These are phyloP conservation scores for Rhizophora mangle DNA, from an alignment of 345 rosid genomes.

Conservation along the genomic window DNA sequence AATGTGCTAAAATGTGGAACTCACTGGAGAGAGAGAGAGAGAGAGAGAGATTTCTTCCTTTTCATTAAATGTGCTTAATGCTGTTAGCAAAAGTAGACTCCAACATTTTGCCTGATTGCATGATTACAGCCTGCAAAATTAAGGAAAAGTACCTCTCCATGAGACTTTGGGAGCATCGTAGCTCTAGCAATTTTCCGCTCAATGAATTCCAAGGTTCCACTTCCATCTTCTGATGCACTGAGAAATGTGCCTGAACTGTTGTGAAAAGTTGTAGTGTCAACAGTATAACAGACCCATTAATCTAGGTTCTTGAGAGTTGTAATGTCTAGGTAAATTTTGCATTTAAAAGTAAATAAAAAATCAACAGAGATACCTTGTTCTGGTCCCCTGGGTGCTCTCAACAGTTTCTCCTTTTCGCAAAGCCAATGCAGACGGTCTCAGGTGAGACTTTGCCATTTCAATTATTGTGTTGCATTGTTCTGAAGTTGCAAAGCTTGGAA, in stretches of 20 bases:
- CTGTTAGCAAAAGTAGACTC: neutral
- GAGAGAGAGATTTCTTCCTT: no score
- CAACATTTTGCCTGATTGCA: neutral
- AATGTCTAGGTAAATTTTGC: neutral
- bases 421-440: slow-evolving; percentile 64
- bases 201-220: slow-evolving; percentile 49
- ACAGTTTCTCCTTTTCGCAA: slow-evolving; percentile 66
- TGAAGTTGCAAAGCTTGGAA: slow-evolving; percentile 60
- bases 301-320: neutral
- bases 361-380: slow-evolving; percentile 51
- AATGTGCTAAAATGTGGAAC: no score
- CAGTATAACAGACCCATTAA: neutral
- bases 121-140: neutral
- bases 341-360: neutral
- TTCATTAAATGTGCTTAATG: no score
- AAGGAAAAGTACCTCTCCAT: slow-evolving; percentile 58
- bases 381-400: slow-evolving; percentile 63
- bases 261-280: neutral
- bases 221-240: slow-evolving; percentile 61
- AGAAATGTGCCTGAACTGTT: slow-evolving; percentile 75
- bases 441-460: slow-evolving; percentile 44
- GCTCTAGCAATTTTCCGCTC: slow-evolving; percentile 70
- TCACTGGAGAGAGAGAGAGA: no score
- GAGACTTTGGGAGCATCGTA: slow-evolving; percentile 60
- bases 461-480: slow-evolving; percentile 57